Evolutionary conservation across 2,329 filamentous ascomycete genomes (phyloP), one percentile per base, ranked within the genome.

Genomic region (Macrophomina phaseolina): DNA sequence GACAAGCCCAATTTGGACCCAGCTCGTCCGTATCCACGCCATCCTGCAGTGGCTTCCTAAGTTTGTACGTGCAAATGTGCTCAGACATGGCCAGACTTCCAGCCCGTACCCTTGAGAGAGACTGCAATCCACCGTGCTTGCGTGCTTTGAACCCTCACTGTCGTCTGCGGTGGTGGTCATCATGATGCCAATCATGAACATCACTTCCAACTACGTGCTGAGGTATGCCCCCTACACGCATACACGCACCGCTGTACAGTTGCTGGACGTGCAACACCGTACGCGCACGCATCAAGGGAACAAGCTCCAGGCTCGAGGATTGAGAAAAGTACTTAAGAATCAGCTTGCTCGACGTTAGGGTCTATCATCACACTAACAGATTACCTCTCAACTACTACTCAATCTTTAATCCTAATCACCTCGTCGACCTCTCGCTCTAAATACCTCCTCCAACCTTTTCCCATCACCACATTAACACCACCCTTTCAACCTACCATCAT

Each of bases 131-230:
- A 36, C 56, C 42, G 56, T 48, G 56, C 56, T 61, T 61, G 56
- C 56, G 56, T 61, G 56, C 40, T 61, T 30, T 61, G 56, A 23
- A 36, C 30, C 42, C 14, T 36, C 28, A 14, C 7, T 61, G 56
- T 61, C 56, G 40, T 61, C 56, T 61, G 56, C 56, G 9, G 6
- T 12, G 40, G 5, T 56, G 51, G 62, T 23, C 51, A 56, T 48
- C 12, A 23, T 28, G 30, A 30, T 51, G 64, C 30, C 30, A 18
- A 52, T 66, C 64, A 40, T 30, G 64, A 36, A 36, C 53, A 60
- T 66, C 64, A 66, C 52, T 66, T 48, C 64, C 64, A 66, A 58
- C 34, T 40, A 34, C 5, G 32, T 49, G 56, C 6, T 34, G 32
- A 42, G 53, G 28, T 34, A 48, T 53, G 53, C 45, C 53, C 30